A percentile compares a stretch with the other conserved stretches of the same genome.
These are phyloP conservation scores for Populus hybrid DNA, from an alignment of 441 rosid species.

Conservation along the genomic window DNA sequence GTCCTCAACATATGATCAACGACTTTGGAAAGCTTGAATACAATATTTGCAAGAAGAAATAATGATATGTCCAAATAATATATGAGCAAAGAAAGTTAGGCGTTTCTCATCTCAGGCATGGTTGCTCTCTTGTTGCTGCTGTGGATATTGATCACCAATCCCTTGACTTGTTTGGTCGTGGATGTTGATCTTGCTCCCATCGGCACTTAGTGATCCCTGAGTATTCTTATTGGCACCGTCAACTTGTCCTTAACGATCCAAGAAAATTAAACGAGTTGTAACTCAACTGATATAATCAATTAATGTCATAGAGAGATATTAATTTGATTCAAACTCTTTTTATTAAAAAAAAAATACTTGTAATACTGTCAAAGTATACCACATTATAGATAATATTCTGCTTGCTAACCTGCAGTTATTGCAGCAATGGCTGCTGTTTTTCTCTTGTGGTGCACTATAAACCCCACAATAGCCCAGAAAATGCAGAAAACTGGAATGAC, in stretches of 20 bases:
- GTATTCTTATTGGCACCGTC: not conserved
- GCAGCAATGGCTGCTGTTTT: constrained; percentile 9
- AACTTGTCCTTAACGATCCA: constrained; percentile 1
- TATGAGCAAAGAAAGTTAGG: not conserved
- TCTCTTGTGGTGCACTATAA: constrained; percentile 4
- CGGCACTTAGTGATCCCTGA: not conserved
- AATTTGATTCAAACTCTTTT: no score
- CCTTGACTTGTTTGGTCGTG: not conserved
- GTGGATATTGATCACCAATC: constrained; percentile 1
- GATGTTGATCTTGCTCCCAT: constrained; percentile 1
- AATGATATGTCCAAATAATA: not conserved
- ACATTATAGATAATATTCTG: not conserved
- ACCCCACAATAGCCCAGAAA: not conserved
- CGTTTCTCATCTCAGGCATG: not conserved
- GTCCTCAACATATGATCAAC: not conserved
- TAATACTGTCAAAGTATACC: not conserved
- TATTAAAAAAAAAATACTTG: not conserved
- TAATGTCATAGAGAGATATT: no score
- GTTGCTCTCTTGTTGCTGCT: not conserved
- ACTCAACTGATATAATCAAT: not conserved
- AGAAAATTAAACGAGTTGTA: not conserved
- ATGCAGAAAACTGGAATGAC: not conserved
- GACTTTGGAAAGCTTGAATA: not conserved
- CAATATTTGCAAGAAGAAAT: not conserved
- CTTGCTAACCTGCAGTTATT: not conserved